Base-by-base conservation (phyloP, 176 grass and related monocot species). In the Puccinellia tenuiflora region DNA sequence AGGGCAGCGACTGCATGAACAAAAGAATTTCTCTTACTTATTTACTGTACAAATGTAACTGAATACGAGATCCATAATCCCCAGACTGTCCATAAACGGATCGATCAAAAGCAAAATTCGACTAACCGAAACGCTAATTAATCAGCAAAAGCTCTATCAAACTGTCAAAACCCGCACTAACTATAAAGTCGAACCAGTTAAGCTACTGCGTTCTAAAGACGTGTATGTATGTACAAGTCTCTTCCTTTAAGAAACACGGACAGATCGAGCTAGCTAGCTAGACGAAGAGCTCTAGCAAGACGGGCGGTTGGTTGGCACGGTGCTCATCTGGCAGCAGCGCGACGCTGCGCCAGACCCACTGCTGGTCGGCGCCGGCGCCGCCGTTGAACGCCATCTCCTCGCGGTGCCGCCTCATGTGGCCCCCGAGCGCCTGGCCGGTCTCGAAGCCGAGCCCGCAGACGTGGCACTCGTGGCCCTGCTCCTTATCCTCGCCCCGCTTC, bases 401-500 rank as follows among this genome's bases (percentile, higher is more conserved):
- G 26, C 84, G 65, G 75, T 95, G 92, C 34, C 90, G 39, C 24
- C 92, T 20, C 92, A 95, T 95, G 87, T 29, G 65, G 0, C 65
- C 65, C 0, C 65, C 65, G 0, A 68, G 65, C 34, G 65, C 65
- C 34, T 68, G 66, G 21, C 37, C 66, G 5, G 21, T 7, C 66
- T 69, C 37, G 37, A 69, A 69, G 21, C 66, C 66, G 0, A 69
- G 66, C 4, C 66, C 37, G 37, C 35, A 69, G 20, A 42, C 13
- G 9, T 69, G 66, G 5, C 37, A 69, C 1, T 69, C 66, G 66
- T 69, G 66, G 1, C 43, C 43, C 40, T 43, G 8, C 2, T 54
- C 2, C 51, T 9, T 94, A 81, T 22, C 75, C 81, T 88, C 76
- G 35, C 1, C n/a, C 17, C 70, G 59, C 34, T 81, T 80, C 68